Conservation (phyloP, 2,329 filamentous ascomycete species). For the Lachnellula cervina region DNA sequence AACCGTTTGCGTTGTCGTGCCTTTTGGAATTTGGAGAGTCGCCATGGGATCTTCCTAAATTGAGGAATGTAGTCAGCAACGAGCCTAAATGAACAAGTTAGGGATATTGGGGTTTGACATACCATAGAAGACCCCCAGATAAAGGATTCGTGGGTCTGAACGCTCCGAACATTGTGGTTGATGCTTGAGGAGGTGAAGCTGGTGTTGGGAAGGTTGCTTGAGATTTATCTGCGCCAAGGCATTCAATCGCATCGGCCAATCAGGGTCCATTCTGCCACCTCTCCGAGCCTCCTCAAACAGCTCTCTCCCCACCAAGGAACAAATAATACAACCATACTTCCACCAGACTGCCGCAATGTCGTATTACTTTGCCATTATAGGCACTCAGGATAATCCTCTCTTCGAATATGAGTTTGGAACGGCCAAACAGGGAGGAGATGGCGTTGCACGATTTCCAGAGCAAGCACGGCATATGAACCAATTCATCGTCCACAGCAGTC, state of each 20-base stretch:
- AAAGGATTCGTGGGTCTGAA: conserved; percentile 76
- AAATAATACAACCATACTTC: background rate
- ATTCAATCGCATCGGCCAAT: conserved; percentile 19
- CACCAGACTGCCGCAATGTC: conserved; percentile 58
- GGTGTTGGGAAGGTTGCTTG: conserved; percentile 9
- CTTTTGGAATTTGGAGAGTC: conserved; percentile 88
- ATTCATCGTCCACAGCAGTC: conserved; percentile 89
- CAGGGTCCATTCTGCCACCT: conserved; percentile 8
- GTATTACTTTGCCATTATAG: conserved; percentile 97
- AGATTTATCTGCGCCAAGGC: conserved; percentile 26
- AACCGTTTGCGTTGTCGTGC: conserved; percentile 77
- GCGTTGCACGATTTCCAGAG: conserved; percentile 80
- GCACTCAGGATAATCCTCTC: conserved; percentile 89
- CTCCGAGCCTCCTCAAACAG: too few relatives aligned
- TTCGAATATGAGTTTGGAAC: conserved; percentile 98
- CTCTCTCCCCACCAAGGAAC: background rate
- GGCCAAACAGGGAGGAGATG: conserved; percentile 92
- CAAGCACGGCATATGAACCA: conserved; percentile 92
- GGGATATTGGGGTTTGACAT: conserved; percentile 24
- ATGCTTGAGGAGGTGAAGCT: conserved; percentile 2
- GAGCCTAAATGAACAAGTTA: background rate
- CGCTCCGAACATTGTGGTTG: conserved; percentile 68
- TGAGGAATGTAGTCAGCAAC: conserved; percentile 14
- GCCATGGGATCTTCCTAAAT: conserved; percentile 87
- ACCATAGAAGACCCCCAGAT: conserved; percentile 80